Evolutionary conservation across 306 rosid species (phyloP), one percentile per base, ranked within the genome.

Genomic region (Macrotyloma uniflorum): DNA sequence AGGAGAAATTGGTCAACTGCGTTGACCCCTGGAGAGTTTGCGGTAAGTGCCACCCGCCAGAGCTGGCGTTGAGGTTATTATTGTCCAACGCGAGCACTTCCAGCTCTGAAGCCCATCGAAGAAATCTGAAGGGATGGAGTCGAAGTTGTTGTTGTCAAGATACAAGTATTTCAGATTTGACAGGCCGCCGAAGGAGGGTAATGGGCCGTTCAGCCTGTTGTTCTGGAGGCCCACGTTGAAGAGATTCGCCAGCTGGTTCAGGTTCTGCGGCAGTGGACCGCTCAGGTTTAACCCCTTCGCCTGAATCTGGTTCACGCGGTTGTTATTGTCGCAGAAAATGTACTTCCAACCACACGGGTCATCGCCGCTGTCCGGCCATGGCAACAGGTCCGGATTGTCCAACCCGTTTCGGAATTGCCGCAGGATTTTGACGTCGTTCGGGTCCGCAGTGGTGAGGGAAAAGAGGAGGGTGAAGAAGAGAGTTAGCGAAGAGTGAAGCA

Each of bases 321-420:
- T 84, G 63, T 59, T 10, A 0, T 79, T 91, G 1, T 68, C n/a
- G 64, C 99, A 96, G 84, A 38, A 81, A n/a, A 96, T 83, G 74
- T 75, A 85, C 8, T 78, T 55, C 99, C 99, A 96, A 5, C 91
- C 96, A 26, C 99, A 96, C 3, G 99, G 99, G 89, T 96, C 97
- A 10, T 74, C 82, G 15, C 67, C 82, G 7, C 64, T 54, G 8
- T 69, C 85, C 1, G 98, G 97, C 99, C 99, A 96, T 5, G 90
- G 87, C 24, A 96, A 49, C 8, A 91, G 93, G 62, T 88, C 87
- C 0, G 99, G 89, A 57, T 93, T 86, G 75, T 85, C 80, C 61
- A 96, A 43, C 14, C 89, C 90, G 22, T 85, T 83, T 26, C 74
- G 85, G 79, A 96, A 88, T 64, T 87, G 84, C 68, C 49, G 80